Evolutionary conservation across 208 protist species (phyloP).

Genomic region (Acanthamoeba royreba): DNA sequence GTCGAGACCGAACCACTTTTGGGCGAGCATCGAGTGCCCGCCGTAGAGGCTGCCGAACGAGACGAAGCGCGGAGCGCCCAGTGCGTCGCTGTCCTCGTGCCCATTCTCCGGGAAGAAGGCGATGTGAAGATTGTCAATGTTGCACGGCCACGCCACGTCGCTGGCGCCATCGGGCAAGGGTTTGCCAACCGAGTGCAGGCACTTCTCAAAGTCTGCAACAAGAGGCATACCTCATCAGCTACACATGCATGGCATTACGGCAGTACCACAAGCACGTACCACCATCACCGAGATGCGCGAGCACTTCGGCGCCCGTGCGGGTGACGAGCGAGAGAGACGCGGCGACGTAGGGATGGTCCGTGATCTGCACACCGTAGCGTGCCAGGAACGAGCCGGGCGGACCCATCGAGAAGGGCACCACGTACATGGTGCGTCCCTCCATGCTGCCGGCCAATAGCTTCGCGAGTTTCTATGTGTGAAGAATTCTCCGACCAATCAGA

Average conservation of each 20-base stretch:
- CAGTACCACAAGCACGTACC: background rate
- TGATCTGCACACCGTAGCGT: conserved; percentile 76
- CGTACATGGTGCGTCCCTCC: conserved; percentile 80
- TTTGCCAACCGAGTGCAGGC: conserved; percentile 74
- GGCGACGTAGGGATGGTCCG: conserved; percentile 78
- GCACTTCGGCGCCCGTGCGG: conserved; percentile 60
- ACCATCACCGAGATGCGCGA: background rate
- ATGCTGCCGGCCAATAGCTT: conserved; percentile 69
- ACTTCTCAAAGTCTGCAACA: background rate
- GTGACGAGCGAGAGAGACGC: conserved; percentile 79
- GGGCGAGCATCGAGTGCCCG: background rate
- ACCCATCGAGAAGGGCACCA: conserved; percentile 82
- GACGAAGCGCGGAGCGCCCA: conserved; percentile 68
- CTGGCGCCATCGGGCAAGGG: conserved; percentile 64
- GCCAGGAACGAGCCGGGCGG: conserved; percentile 68
- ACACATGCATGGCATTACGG: conserved; percentile 34
- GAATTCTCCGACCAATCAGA: conserved; percentile 73
- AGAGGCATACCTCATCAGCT: background rate
- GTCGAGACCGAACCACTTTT: background rate
- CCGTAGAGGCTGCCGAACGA: background rate
- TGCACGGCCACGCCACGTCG: conserved; percentile 77
- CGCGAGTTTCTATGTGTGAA: conserved; percentile 59
- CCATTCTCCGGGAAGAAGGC: conserved; percentile 80
- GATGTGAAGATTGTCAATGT: conserved; percentile 59
- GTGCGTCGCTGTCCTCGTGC: conserved; percentile 83